Conservation (phyloP, 306 rosid species). For the Glycine soja region DNA sequence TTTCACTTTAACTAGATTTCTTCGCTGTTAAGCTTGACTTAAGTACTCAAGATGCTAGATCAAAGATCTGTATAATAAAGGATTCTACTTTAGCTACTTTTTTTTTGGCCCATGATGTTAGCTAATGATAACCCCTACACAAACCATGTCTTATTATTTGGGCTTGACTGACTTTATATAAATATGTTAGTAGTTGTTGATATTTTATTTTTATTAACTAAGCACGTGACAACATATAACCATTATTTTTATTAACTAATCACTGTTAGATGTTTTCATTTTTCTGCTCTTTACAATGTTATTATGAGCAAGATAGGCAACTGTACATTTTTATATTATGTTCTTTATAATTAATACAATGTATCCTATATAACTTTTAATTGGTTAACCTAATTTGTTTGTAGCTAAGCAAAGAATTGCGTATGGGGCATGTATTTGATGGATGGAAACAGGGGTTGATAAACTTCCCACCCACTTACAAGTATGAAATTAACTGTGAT, state of each 20-base stretch:
- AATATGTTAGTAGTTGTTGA: no score
- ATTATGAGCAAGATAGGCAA: background rate
- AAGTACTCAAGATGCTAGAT: conserved; percentile 9
- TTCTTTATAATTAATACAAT: background rate
- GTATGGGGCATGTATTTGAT: conserved; percentile 76
- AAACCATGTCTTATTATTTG: no score
- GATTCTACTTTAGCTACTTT: no score
- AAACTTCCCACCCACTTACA: conserved; percentile 93
- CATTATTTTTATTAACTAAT: no score
- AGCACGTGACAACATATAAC: no score
- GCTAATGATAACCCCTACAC: no score
- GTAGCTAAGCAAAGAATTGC: conserved; percentile 80
- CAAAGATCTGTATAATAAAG: no score
- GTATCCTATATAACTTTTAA: conserved; percentile 28
- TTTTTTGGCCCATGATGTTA: no score
- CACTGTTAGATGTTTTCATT: no score
- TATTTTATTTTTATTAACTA: no score
- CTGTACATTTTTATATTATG: background rate
- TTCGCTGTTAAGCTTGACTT: conserved; percentile 6
- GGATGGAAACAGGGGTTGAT: conserved; percentile 94
- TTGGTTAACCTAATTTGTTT: conserved; percentile 8
- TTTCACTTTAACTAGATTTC: background rate
- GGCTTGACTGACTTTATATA: no score
- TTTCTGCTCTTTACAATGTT: no score
- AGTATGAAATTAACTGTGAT: conserved; percentile 76